Evolutionary conservation across 331 rosid species (phyloP).

Genomic region (Acacia pycnantha): DNA sequence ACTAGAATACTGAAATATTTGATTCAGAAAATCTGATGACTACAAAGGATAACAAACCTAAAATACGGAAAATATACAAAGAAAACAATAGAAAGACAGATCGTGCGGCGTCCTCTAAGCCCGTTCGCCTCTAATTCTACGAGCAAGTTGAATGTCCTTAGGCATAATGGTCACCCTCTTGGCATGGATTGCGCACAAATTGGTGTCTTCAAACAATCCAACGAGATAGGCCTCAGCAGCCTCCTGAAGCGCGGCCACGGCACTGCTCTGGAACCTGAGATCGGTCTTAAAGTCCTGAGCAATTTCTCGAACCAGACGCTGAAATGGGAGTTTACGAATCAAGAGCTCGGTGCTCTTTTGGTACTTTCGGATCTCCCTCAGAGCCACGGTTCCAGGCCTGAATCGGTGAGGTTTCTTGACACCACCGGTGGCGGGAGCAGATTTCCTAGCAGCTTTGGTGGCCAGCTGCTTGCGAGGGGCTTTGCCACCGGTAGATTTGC

Average conservation of each 20-base stretch:
- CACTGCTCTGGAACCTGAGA: slow-evolving; percentile 34
- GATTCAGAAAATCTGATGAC: neutral
- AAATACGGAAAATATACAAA: neutral
- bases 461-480: slow-evolving; percentile 50
- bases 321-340: slow-evolving; percentile 32
- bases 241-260: slow-evolving; percentile 29
- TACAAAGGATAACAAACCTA: neutral
- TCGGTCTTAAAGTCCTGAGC: slow-evolving; percentile 35
- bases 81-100: neutral
- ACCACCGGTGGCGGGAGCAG: slow-evolving; percentile 27
- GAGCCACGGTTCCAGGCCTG: slow-evolving; percentile 41
- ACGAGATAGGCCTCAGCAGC: slow-evolving; percentile 36
- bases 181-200: slow-evolving; percentile 28
- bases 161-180: slow-evolving; percentile 39
- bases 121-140: slow-evolving; percentile 26
- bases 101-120: neutral
- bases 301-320: slow-evolving; percentile 33
- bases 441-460: slow-evolving; percentile 37
- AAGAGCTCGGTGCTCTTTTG: slow-evolving; percentile 30
- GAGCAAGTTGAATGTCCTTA: slow-evolving; percentile 31
- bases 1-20: neutral
- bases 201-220: slow-evolving; percentile 29
- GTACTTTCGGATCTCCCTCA: slow-evolving; percentile 38
- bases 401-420: slow-evolving; percentile 40
- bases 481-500: slow-evolving; percentile 46